Conservation (phyloP, 495 filamentous ascomycete species). For the Aspergillus sparsus region DNA sequence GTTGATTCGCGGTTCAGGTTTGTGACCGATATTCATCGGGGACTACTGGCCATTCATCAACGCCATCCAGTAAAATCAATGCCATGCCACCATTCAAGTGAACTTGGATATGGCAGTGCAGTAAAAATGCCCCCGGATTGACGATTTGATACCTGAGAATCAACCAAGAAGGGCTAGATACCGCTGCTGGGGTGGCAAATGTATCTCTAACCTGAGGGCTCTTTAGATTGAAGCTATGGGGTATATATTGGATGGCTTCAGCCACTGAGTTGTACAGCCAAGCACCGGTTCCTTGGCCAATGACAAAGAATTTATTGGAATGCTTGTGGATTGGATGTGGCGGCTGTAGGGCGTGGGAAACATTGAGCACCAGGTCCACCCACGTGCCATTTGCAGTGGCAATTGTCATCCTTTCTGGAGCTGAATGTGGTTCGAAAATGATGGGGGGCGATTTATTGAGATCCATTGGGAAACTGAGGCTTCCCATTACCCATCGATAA, state of each 20-base stretch:
- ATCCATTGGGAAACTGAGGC: no score
- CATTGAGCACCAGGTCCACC: slow-evolving; percentile 56
- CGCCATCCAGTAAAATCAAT: slow-evolving; percentile 56
- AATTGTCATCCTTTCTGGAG: slow-evolving; percentile 45
- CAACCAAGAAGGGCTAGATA: slow-evolving; percentile 47
- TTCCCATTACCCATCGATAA: no score
- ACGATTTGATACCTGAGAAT: slow-evolving; percentile 57
- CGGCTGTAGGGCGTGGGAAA: slow-evolving; percentile 34
- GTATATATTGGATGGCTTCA: slow-evolving; percentile 48
- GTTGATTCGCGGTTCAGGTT: no score
- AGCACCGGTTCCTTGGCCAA: slow-evolving; percentile 48
- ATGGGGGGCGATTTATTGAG: no score
- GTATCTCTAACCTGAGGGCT: slow-evolving; percentile 56
- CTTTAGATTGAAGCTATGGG: slow-evolving; percentile 55
- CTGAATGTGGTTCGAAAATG: no score
- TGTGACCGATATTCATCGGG: no score
- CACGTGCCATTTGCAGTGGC: slow-evolving; percentile 54
- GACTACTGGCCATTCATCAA: slow-evolving; percentile 62
- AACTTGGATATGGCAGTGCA: slow-evolving; percentile 63
- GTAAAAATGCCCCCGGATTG: slow-evolving; percentile 58
- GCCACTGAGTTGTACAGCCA: slow-evolving; percentile 54
- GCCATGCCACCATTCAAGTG: slow-evolving; percentile 60
- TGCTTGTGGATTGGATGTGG: slow-evolving; percentile 65
- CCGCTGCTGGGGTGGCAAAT: slow-evolving; percentile 39
- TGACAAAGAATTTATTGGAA: slow-evolving; percentile 57